phyloP scores from a whole-genome alignment of 331 rosid species.

The Telfairia occidentalis region DNA sequence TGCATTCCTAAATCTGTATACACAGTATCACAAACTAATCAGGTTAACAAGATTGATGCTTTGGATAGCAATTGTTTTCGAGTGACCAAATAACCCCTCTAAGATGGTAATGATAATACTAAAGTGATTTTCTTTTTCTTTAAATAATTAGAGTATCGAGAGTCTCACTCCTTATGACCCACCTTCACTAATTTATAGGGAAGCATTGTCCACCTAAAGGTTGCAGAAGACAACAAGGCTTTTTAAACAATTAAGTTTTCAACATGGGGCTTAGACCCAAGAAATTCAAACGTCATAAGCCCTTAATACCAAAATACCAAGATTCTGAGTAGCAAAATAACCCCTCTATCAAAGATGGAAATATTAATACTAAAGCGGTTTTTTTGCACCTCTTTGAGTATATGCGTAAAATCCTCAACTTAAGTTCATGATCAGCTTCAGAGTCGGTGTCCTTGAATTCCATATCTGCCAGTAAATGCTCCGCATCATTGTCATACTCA shows the following conservation, averaged over 20 bases:
- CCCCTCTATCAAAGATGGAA: background rate
- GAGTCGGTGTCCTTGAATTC: slow-evolving; percentile 70
- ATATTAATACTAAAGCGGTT: background rate
- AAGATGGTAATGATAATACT: background rate
- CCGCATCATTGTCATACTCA: slow-evolving; percentile 88
- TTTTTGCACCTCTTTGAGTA: slow-evolving; percentile 51
- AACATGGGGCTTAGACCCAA: background rate
- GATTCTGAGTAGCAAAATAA: background rate
- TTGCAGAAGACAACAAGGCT: background rate
- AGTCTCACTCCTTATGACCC: background rate
- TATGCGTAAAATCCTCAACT: slow-evolving; percentile 55
- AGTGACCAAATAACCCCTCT: background rate
- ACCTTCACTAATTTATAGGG: background rate
- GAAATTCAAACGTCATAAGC: background rate
- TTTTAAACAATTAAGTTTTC: background rate
- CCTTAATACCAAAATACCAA: background rate
- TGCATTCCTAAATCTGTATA: background rate
- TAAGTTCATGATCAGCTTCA: slow-evolving; percentile 45
- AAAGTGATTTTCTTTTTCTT: background rate
- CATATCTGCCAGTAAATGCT: slow-evolving; percentile 85
- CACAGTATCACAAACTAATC: background rate
- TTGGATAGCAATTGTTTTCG: background rate
- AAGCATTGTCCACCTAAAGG: background rate
- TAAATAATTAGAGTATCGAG: background rate
- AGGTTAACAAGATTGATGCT: background rate